Conservation (phyloP, 164 flowering plant species). For the Echeveria elegans region DNA sequence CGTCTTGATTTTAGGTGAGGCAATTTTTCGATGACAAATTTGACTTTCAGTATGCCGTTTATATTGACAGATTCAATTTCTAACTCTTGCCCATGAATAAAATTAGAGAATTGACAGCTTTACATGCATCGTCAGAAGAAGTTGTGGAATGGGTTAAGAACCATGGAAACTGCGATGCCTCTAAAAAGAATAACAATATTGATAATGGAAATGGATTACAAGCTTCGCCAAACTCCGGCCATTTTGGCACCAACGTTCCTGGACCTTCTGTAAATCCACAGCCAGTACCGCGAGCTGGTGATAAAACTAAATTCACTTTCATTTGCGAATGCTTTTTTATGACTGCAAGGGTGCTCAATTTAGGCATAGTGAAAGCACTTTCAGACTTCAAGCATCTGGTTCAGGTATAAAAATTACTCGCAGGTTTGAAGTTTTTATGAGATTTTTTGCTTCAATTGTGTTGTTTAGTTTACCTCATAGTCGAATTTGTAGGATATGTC, state of each 20-base stretch:
- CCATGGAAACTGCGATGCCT: constrained; percentile 19
- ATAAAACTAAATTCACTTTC: constrained; percentile 49
- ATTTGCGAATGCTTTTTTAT: constrained; percentile 98
- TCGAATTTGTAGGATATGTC: constrained; percentile 52
- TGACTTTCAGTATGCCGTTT: neutral
- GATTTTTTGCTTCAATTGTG: neutral
- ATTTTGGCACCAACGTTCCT: constrained; percentile 30
- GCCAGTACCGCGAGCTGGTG: constrained; percentile 28
- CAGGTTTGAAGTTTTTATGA: neutral
- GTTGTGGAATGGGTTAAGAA: constrained; percentile 56
- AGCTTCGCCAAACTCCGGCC: constrained; percentile 72
- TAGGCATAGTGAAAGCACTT: constrained; percentile 87
- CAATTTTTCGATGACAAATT: neutral
- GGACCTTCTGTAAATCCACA: constrained; percentile 23
- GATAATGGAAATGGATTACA: constrained; percentile 48
- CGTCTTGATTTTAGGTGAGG: constrained; percentile 74
- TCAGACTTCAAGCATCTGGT: constrained; percentile 88
- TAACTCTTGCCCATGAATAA: constrained; percentile 13
- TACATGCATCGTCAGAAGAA: constrained; percentile 97
- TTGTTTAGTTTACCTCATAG: neutral
- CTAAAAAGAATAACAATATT: constrained; percentile 19
- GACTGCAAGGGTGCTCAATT: constrained; percentile 92
- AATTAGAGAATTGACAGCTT: constrained; percentile 76
- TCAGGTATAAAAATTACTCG: constrained; percentile 44
- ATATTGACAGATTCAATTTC: constrained; percentile 4